Percentiles rank a stretch among this genome's conserved stretches.
phyloP scores from a whole-genome alignment of 108 stramenopile genomes.

The Nannochloropsis oceanica region DNA sequence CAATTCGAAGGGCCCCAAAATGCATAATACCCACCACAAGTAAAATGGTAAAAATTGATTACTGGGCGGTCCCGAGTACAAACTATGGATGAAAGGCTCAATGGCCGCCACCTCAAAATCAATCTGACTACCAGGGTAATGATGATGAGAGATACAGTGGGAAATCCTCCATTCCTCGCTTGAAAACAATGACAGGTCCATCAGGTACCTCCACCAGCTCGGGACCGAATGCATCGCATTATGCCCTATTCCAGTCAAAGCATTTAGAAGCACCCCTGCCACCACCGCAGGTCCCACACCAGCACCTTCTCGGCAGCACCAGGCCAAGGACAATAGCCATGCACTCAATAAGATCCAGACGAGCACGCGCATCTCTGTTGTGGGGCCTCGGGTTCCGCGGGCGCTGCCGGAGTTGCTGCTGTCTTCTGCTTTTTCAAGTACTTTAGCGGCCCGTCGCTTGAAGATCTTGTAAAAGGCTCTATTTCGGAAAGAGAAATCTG shows the following conservation, averaged over 20 bases:
- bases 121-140: neutral
- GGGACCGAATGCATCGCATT: neutral
- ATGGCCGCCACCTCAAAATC: constrained; percentile 1
- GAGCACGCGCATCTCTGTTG: neutral
- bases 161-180: constrained; percentile 1
- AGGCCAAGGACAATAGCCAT: neutral
- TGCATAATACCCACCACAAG: neutral
- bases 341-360: neutral
- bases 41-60: neutral
- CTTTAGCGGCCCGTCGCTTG: neutral
- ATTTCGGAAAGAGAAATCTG: neutral
- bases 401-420: neutral
- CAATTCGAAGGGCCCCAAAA: neutral
- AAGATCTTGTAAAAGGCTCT: constrained; percentile 1
- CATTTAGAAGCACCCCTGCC: neutral
- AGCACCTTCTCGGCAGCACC: neutral
- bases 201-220: neutral
- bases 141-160: constrained; percentile 1
- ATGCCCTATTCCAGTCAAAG: neutral
- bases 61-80: neutral
- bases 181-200: neutral
- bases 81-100: neutral
- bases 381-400: neutral
- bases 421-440: neutral
- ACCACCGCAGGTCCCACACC: neutral